Conservation (phyloP, 495 filamentous ascomycete genomes). For the Podospora didyma region DNA sequence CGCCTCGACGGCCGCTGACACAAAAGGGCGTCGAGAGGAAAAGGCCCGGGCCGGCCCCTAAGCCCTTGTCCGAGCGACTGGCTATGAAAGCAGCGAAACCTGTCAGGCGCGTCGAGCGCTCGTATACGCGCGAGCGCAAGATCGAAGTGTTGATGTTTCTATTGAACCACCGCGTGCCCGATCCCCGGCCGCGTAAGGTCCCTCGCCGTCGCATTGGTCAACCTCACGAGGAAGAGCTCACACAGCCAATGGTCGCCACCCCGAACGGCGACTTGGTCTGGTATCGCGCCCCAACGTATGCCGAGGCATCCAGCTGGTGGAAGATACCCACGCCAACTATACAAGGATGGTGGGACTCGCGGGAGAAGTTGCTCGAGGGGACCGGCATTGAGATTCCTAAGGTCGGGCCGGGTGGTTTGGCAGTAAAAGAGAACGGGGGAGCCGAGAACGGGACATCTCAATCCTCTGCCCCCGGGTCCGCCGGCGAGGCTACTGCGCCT, state of each 20-base stretch:
- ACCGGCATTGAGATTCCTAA: constrained; percentile 20
- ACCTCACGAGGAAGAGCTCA: constrained; percentile 10
- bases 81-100: constrained; percentile 16
- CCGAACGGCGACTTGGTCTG: constrained; percentile 14
- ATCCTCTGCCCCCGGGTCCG: no score
- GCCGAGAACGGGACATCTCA: no score
- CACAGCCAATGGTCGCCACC: not conserved
- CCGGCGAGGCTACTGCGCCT: no score
- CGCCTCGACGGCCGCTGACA: constrained; percentile 8
- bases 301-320: constrained; percentile 22
- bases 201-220: constrained; percentile 23
- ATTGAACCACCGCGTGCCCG: constrained; percentile 22
- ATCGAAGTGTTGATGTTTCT: constrained; percentile 27
- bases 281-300: constrained; percentile 24
- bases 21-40: constrained; percentile 11
- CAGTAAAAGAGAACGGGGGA: no score
- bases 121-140: constrained; percentile 23
- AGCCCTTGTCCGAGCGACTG: constrained; percentile 16
- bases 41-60: constrained; percentile 17
- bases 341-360: constrained; percentile 26
- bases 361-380: constrained; percentile 23
- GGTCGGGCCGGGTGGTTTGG: not conserved
- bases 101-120: constrained; percentile 18
- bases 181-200: not conserved
- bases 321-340: constrained; percentile 25